phyloP scores from a whole-genome alignment of 352 stramenopile species.

The Phytophthora kernoviae region DNA sequence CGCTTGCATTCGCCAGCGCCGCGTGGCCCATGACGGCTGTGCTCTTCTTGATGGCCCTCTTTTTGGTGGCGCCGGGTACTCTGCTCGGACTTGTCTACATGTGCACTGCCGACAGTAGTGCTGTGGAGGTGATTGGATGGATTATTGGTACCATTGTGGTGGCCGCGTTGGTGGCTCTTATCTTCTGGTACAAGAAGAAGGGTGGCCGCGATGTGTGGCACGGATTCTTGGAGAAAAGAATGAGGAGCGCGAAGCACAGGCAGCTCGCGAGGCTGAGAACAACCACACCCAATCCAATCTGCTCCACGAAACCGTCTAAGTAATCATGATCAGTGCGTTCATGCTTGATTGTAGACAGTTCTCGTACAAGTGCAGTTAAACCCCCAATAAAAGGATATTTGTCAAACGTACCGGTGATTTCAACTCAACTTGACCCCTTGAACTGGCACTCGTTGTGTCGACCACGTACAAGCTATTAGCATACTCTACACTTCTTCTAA shows the following conservation, averaged over 20 bases:
- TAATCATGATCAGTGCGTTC: neutral
- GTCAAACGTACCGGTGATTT: neutral
- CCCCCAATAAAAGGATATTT: slow-evolving; percentile 16
- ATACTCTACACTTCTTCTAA: neutral
- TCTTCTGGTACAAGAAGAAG: slow-evolving; percentile 49
- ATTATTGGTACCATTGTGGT: slow-evolving; percentile 36
- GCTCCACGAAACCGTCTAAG: slow-evolving; percentile 24
- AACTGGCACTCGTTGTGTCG: too few relatives aligned
- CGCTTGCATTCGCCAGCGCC: slow-evolving; percentile 70
- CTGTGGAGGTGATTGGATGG: slow-evolving; percentile 40
- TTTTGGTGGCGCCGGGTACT: slow-evolving; percentile 52
- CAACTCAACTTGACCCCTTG: too few relatives aligned
- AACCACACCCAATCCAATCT: slow-evolving; percentile 17
- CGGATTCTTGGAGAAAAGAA: slow-evolving; percentile 49
- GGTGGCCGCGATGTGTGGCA: slow-evolving; percentile 45
- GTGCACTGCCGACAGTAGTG: slow-evolving; percentile 42
- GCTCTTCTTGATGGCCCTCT: slow-evolving; percentile 55
- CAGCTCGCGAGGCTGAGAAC: slow-evolving; percentile 4
- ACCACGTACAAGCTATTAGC: too few relatives aligned
- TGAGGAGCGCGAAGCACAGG: slow-evolving; percentile 29
- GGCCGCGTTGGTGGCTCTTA: slow-evolving; percentile 4
- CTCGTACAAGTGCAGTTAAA: slow-evolving; percentile 4
- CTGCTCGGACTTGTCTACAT: slow-evolving; percentile 61
- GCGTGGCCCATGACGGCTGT: slow-evolving; percentile 60
- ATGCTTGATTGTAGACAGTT: neutral